phyloP scores from a whole-genome alignment of 441 rosid species.

The Gossypium aridum region DNA sequence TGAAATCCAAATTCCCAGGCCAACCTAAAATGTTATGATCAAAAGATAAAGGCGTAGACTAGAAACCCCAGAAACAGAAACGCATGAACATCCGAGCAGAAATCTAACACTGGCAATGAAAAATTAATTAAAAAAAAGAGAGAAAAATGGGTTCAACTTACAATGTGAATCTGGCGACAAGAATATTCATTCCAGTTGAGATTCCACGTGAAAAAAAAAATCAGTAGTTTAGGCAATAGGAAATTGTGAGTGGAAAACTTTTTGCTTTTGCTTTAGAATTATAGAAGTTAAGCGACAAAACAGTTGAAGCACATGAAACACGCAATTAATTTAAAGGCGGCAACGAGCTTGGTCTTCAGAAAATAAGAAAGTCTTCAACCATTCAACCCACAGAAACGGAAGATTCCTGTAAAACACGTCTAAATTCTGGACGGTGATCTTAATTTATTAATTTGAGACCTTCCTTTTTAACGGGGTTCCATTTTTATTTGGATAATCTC shows the following conservation, averaged over 20 bases:
- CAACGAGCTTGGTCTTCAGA: background rate
- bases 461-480: too few species aligned
- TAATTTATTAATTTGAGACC: too few species aligned
- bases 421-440: too few species aligned
- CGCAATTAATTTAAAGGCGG: background rate
- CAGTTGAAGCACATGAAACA: background rate
- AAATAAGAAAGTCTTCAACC: background rate
- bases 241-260: background rate
- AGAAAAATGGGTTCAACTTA: slow-evolving; percentile 7
- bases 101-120: background rate
- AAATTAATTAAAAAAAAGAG: background rate
- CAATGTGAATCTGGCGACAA: slow-evolving; percentile 6
- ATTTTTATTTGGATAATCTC: too few species aligned
- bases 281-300: background rate
- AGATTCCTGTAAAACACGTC: background rate
- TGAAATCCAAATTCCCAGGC: background rate
- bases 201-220: background rate
- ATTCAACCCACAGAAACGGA: background rate
- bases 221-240: background rate
- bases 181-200: slow-evolving; percentile 1
- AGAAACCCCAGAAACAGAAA: background rate
- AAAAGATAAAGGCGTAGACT: background rate
- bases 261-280: background rate
- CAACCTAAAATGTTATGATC: background rate
- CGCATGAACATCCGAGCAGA: background rate